These are phyloP conservation scores for Plasmodium blacklocki DNA, from an alignment of 169 alveolate species.

Conservation along the genomic window DNA sequence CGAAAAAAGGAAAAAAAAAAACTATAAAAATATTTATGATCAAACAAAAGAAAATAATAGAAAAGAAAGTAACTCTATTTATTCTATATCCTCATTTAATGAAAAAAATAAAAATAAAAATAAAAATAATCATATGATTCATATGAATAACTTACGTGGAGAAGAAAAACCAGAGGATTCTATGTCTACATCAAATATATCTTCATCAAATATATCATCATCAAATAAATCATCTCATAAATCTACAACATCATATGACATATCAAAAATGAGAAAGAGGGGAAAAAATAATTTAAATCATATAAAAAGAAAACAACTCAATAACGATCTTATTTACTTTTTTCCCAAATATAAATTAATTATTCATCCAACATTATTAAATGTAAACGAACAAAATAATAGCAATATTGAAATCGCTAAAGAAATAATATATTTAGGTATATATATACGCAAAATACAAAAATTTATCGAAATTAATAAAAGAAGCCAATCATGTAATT, in stretches of 20 bases:
- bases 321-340: conserved; percentile 29
- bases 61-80: conserved; percentile 17
- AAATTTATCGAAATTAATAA: conserved; percentile 63
- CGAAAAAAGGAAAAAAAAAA: neutral
- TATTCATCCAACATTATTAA: conserved; percentile 24
- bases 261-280: neutral
- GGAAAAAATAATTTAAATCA: neutral
- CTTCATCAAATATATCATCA: neutral
- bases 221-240: neutral
- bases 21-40: no score
- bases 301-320: neutral
- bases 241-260: neutral
- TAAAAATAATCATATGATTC: neutral
- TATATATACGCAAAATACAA: conserved; percentile 52
- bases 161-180: neutral
- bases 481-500: conserved; percentile 61
- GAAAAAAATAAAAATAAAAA: no score
- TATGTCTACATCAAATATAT: neutral
- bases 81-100: conserved; percentile 22
- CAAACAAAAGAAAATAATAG: neutral
- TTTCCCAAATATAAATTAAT: conserved; percentile 56
- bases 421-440: conserved; percentile 53
- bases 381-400: conserved; percentile 21
- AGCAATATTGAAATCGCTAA: conserved; percentile 50
- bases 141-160: no score